Evolutionary conservation across 106 monocot species (phyloP).

Genomic region (Allium cepa): DNA sequence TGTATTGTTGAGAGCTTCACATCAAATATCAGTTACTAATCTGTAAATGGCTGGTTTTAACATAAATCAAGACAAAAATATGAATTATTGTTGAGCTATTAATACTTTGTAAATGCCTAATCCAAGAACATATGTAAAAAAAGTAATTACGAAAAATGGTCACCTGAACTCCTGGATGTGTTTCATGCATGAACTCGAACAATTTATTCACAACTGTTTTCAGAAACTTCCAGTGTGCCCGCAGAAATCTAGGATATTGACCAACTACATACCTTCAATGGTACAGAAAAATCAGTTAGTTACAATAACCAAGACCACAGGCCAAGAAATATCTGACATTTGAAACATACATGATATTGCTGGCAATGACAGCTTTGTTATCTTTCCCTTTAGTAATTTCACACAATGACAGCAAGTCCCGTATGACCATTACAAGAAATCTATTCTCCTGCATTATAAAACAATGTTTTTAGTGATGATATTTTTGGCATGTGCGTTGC

Average conservation of each 20-base stretch:
- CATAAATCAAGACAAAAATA: no score
- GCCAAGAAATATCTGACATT: not conserved
- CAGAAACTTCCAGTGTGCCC: conserved; percentile 99
- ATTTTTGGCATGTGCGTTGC: no score
- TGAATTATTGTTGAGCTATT: no score
- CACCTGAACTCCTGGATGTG: conserved; percentile 99
- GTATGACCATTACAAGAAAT: conserved; percentile 98
- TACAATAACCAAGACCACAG: not conserved
- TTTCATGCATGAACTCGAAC: conserved; percentile 99
- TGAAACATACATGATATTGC: conserved; percentile 84
- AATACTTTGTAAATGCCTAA: no score
- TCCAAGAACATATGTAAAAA: not conserved
- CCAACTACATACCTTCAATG: conserved; percentile 95
- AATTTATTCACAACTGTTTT: conserved; percentile 99
- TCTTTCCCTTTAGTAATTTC: conserved; percentile 99
- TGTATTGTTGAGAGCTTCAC: no score
- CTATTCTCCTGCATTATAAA: conserved; percentile 67
- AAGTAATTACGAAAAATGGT: conserved; percentile 2
- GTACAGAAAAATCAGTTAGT: not conserved
- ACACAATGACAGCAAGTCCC: conserved; percentile 91
- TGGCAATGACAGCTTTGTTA: conserved; percentile 99
- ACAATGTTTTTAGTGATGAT: no score
- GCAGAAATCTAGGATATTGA: conserved; percentile 96
- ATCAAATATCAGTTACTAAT: no score
- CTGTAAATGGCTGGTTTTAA: no score